A percentile compares a stretch with the other conserved stretches of the same genome.
These are phyloP conservation scores for Fusarium secorum DNA, from an alignment of 2,329 filamentous ascomycete species.

Conservation along the genomic window DNA sequence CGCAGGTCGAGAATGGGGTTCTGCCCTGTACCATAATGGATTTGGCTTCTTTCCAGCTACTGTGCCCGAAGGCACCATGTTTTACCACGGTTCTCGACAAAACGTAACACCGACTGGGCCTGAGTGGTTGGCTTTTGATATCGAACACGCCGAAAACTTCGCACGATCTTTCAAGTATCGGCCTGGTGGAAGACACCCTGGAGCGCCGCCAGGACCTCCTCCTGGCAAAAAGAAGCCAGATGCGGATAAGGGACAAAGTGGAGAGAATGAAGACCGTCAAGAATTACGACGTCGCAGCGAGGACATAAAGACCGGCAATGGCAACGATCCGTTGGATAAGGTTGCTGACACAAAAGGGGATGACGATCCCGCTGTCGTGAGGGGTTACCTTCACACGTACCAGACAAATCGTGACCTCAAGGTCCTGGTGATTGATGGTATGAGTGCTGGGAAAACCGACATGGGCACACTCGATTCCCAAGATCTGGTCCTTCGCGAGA, in stretches of 20 bases:
- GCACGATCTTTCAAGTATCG: conserved; percentile 48
- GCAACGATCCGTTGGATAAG: background rate
- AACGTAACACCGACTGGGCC: conserved; percentile 58
- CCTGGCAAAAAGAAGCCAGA: background rate
- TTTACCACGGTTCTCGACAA: conserved; percentile 70
- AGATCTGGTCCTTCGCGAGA: conserved; percentile 65
- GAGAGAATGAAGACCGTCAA: background rate
- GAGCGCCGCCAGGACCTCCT: background rate
- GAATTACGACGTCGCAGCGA: conserved; percentile 16
- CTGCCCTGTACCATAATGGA: conserved; percentile 76
- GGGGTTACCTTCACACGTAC: conserved; percentile 74
- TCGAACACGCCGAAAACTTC: conserved; percentile 75
- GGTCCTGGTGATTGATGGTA: conserved; percentile 74
- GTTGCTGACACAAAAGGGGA: conserved; percentile 7
- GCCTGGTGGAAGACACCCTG: background rate
- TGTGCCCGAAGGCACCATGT: conserved; percentile 68
- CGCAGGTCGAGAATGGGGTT: conserved; percentile 78
- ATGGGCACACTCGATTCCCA: conserved; percentile 75
- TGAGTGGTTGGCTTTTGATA: conserved; percentile 80
- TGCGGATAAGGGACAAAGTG: background rate
- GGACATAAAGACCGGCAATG: background rate
- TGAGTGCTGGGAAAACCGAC: conserved; percentile 69
- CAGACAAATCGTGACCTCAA: conserved; percentile 63
- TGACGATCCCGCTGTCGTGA: conserved; percentile 11
- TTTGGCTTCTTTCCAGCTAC: conserved; percentile 74